These are phyloP conservation scores for Acer yangbiense DNA, from an alignment of 345 rosid species.

Conservation along the genomic window DNA sequence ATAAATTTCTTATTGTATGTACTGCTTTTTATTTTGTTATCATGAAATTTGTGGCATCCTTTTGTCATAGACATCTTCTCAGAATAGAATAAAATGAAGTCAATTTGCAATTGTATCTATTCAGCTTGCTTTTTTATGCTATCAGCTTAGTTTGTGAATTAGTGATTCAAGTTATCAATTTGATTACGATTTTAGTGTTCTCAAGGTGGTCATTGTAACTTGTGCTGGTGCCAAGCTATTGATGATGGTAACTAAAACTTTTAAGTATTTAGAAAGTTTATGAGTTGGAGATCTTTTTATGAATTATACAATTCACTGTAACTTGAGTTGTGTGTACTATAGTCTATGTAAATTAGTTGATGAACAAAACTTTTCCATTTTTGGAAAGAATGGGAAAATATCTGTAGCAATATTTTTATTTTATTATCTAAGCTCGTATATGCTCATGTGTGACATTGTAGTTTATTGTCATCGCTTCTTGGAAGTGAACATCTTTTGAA, in stretches of 20 bases:
- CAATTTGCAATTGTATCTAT: background rate
- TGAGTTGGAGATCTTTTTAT: too few species aligned
- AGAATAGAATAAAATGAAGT: background rate
- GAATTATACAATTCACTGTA: background rate
- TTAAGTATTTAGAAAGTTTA: too few species aligned
- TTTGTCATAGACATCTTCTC: background rate
- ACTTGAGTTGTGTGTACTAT: background rate
- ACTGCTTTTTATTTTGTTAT: conserved; percentile 1
- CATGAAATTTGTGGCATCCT: conserved; percentile 1
- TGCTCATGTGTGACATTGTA: background rate
- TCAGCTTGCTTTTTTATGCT: background rate
- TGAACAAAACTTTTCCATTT: background rate
- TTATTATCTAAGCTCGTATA: background rate
- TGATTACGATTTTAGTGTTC: too few species aligned
- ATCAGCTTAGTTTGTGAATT: background rate
- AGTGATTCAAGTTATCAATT: too few species aligned
- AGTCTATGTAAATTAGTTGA: background rate
- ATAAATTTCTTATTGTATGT: conserved; percentile 17
- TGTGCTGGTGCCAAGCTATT: background rate
- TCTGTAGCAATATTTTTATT: background rate
- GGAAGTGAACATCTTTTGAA: background rate
- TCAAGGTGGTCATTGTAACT: too few species aligned
- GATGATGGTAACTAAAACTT: background rate
- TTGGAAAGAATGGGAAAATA: background rate
- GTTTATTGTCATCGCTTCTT: background rate